Conservation (phyloP, 495 filamentous ascomycete genomes). For the Xylaria grammica region DNA sequence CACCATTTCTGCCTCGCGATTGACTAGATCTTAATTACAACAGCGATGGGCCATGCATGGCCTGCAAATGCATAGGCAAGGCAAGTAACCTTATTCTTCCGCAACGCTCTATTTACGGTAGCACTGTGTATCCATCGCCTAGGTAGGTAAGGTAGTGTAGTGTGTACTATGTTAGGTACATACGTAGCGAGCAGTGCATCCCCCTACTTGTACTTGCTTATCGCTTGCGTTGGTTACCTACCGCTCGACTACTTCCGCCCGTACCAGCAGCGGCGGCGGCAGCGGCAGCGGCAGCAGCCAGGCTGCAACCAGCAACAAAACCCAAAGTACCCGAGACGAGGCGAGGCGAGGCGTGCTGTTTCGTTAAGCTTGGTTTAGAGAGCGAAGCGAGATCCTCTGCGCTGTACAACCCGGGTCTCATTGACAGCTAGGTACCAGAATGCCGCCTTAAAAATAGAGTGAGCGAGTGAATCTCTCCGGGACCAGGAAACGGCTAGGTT, state of each 20-base stretch:
- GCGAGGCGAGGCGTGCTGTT: not conserved
- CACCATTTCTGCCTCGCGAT: not conserved
- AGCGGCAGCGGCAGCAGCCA: conserved; percentile 8
- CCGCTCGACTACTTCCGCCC: not conserved
- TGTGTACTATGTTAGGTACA: not conserved
- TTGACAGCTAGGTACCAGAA: not conserved
- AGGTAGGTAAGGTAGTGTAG: no score
- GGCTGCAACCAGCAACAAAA: conserved; percentile 13
- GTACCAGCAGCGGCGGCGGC: no score
- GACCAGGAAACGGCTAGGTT: not conserved
- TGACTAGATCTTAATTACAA: conserved; percentile 10
- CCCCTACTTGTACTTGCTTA: not conserved
- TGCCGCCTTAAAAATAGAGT: not conserved
- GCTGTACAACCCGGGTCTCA: not conserved
- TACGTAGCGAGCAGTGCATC: not conserved
- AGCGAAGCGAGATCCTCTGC: conserved; percentile 2
- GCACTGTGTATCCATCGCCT: conserved; percentile 12
- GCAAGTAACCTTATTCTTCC: conserved; percentile 21
- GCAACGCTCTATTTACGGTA: conserved; percentile 3
- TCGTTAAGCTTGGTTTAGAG: not conserved
- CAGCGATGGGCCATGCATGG: conserved; percentile 7
- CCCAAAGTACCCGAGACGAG: not conserved
- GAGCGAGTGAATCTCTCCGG: not conserved
- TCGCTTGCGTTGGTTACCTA: not conserved
- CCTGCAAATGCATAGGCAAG: conserved; percentile 23